A percentile compares a stretch with the other conserved stretches of the same genome.
These are phyloP conservation scores for Metschnikowia chrysomelidarum DNA, from an alignment of 805 yeast genomes.

Conservation along the genomic window DNA sequence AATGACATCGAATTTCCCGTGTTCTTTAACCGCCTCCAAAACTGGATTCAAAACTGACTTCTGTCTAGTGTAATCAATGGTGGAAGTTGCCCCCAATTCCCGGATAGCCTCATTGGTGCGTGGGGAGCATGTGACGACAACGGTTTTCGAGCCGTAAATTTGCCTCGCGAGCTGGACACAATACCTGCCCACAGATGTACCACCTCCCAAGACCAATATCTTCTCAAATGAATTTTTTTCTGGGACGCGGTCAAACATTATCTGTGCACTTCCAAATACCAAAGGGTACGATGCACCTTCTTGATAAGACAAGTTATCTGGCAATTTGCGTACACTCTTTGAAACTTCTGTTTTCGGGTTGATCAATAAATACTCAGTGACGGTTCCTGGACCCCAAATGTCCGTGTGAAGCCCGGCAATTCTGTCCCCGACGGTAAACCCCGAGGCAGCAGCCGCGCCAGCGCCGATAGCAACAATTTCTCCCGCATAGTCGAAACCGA, in stretches of 20 bases:
- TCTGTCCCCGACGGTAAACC: conserved; percentile 26
- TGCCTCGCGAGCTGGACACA: conserved; percentile 55
- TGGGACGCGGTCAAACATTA: conserved; percentile 26
- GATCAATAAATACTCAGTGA: conserved; percentile 44
- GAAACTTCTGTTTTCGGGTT: conserved; percentile 29
- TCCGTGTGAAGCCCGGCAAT: conserved; percentile 25
- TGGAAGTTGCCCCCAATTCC: conserved; percentile 54
- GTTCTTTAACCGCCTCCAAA: conserved; percentile 30
- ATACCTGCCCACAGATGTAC: conserved; percentile 83
- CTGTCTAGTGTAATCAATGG: conserved; percentile 54
- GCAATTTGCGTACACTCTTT: conserved; percentile 44
- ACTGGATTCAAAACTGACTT: conserved; percentile 28
- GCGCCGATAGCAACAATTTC: conserved; percentile 29
- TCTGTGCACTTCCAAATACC: conserved; percentile 60
- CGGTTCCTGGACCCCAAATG: conserved; percentile 34
- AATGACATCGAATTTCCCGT: conserved; percentile 53
- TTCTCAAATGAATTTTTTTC: conserved; percentile 42
- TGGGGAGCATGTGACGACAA: conserved; percentile 56
- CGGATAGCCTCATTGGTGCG: conserved; percentile 43
- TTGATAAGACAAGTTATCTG: conserved; percentile 39
- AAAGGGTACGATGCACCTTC: conserved; percentile 68
- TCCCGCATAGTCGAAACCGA: conserved; percentile 34
- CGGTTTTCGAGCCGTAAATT: conserved; percentile 38
- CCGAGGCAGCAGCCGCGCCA: conserved; percentile 18
- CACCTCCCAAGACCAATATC: conserved; percentile 68